Base-by-base conservation (phyloP, 352 stramenopile species). In the Aphanomyces invadans region DNA sequence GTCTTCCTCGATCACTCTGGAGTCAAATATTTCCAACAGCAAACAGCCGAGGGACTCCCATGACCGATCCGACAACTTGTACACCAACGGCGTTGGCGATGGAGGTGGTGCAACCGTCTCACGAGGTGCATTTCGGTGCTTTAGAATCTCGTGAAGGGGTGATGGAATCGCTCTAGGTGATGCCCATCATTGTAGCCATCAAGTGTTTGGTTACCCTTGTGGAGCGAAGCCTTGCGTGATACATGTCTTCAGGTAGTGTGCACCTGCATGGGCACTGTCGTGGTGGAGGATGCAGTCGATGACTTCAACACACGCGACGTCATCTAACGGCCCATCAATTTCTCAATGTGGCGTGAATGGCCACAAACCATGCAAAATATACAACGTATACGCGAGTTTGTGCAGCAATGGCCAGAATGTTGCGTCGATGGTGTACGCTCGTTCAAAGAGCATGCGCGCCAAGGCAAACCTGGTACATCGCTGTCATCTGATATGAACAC, bases 381-480 rank as follows among this genome's bases (percentile, higher is more conserved):
- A 67, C 19, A 67, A 31, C 7, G 48, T 51, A 15, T 29, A 26
- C 19, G 36, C 39, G 17, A 67, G 32, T n/a, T 67, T 67, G 60
- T 67, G 26, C 4, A 67, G 42, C 42, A 52, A n/a, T 12, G 60
- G 60, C 60, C 60, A 67, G 45, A 67, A 67, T 15, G 21, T 49
- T 5, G 60, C 31, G 60, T 67, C 60, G 42, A 67, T 44, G 19
- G 12, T 31, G 39, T 59, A 67, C 2, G 60, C 38, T 25, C 39
- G 19, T 28, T 67, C 60, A n/a, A 67, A 31, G 21, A 57, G 48
- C 45, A 33, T 33, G 29, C 60, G 60, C 28, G 60, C 23, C n/a
- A 67, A 36, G 4, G n/a, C 28, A 55, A 33, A 67, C 26, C 60
- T 67, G 54, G 10, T 11, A 3, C 2, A 15, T 23, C 48, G 39